Percentiles rank a stretch among this genome's conserved stretches.
Evolutionary conservation across 1,139 yeast species (phyloP).

Genomic region (Ogataea hybrid): DNA sequence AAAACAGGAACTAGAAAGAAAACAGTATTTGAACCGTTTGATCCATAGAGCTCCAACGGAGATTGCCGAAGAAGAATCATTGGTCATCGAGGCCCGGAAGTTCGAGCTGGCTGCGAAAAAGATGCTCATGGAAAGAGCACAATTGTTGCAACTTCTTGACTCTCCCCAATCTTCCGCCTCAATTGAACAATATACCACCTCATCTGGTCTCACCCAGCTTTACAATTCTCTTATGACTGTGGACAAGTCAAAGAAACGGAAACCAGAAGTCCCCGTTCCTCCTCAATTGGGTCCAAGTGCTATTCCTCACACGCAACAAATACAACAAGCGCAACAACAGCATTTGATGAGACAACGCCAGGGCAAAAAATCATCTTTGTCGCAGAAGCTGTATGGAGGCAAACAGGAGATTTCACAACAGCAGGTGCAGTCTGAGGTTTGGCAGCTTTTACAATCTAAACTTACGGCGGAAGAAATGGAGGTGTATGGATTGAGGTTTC

Average conservation of each 20-base stretch:
- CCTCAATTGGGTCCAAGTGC: constrained; percentile 61
- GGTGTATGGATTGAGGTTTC: constrained; percentile 81
- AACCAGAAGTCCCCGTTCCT: constrained; percentile 49
- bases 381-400: constrained; percentile 4
- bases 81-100: constrained; percentile 88
- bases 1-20: constrained; percentile 70
- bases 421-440: constrained; percentile 25
- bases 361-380: constrained; percentile 35
- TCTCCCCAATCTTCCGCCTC: constrained; percentile 84
- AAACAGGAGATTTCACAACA: constrained; percentile 17
- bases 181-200: constrained; percentile 73
- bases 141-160: constrained; percentile 74
- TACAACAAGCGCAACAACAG: constrained; percentile 44
- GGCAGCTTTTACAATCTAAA: constrained; percentile 42
- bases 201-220: constrained; percentile 86
- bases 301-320: constrained; percentile 37
- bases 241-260: constrained; percentile 66
- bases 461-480: constrained; percentile 79
- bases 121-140: constrained; percentile 80
- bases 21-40: constrained; percentile 72
- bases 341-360: constrained; percentile 35
- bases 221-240: constrained; percentile 76
- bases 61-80: constrained; percentile 94
- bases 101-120: constrained; percentile 92
- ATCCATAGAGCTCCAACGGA: constrained; percentile 90